Percentiles rank a stretch among this genome's conserved stretches.
These are phyloP conservation scores for Eucalyptus victrix DNA, from an alignment of 345 rosid genomes.

Conservation along the genomic window DNA sequence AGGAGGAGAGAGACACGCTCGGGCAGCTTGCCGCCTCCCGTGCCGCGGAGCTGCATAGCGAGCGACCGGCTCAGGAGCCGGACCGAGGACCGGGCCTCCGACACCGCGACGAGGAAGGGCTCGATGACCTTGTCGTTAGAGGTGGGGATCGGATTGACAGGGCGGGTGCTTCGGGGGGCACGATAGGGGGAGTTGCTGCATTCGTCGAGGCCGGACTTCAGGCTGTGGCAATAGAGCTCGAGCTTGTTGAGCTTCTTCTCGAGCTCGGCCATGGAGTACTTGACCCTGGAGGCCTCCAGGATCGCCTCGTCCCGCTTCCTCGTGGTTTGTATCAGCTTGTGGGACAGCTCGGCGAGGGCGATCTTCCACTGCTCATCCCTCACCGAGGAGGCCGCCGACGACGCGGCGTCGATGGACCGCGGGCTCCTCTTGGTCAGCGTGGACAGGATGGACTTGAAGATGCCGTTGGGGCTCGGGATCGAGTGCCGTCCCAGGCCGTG, in stretches of 20 bases:
- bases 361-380: slow-evolving; percentile 72
- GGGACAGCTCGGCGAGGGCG: slow-evolving; percentile 73
- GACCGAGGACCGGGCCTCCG: slow-evolving; percentile 61
- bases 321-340: slow-evolving; percentile 67
- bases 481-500: slow-evolving; percentile 12
- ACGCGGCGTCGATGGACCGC: neutral
- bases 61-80: slow-evolving; percentile 56
- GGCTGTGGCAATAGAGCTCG: slow-evolving; percentile 63
- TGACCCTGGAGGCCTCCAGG: slow-evolving; percentile 64
- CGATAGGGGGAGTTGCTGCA: slow-evolving; percentile 18
- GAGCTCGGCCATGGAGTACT: slow-evolving; percentile 79
- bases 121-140: slow-evolving; percentile 40
- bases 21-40: slow-evolving; percentile 44
- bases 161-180: neutral
- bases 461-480: slow-evolving; percentile 67
- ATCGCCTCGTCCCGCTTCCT: slow-evolving; percentile 80
- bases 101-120: slow-evolving; percentile 49
- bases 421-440: slow-evolving; percentile 63
- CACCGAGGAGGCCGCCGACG: neutral
- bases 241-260: slow-evolving; percentile 90
- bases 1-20: slow-evolving; percentile 58
- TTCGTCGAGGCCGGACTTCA: slow-evolving; percentile 73
- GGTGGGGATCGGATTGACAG: neutral
- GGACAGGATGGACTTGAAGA: slow-evolving; percentile 60
- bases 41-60: slow-evolving; percentile 43